Base-by-base conservation (phyloP, 805 yeast genomes). In the Wickerhamiella kazuoi region DNA sequence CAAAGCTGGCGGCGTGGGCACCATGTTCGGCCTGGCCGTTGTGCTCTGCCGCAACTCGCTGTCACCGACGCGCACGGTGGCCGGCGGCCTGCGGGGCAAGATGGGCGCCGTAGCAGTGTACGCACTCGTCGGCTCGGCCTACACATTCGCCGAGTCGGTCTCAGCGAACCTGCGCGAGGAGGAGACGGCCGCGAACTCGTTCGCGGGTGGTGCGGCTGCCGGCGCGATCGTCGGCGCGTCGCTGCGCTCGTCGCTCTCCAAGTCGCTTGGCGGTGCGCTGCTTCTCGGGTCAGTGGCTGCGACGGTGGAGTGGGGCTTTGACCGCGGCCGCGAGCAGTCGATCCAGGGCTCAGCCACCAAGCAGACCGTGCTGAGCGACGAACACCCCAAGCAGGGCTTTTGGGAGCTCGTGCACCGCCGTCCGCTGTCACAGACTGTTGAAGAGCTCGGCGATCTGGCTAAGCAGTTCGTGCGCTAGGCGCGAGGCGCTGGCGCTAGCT, bases 391-490 rank as follows among this genome's bases (percentile, higher is more conserved):
- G 34, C 76, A 71, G 53, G 75, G 75, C 30, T 79, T 79, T 61
- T 82, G 84, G 84, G 87, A 80, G 46, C 75, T 76, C 29, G 72
- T 74, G 55, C 71, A 74, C 63, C 76, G 94, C 65, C 71, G 80
- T 52, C 93, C 93, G 15, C 61, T 81, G 47, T 73, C 83, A 17
- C 84, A 79, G 60, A 79, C 93, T 8, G 70, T 78, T 21, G 77
- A 72, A 44, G 76, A 74, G 51, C 65, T 81, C 48, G 94, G 94
- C 46, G 64, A 61, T 24, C 44, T 51, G 16, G 52, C 51, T 36
- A 49, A 50, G 42, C 53, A 50, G 46, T 50, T 50, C 39, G 51
- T 49, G 15, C 40, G 43, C 34, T 23, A 23, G 26, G 11, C 26
- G 11, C 26, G 26, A n/a, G n/a, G n/a, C n/a, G n/a, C n/a, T n/a